Evolutionary conservation across 306 rosid species (phyloP).

Genomic region (Benincasa hispida): DNA sequence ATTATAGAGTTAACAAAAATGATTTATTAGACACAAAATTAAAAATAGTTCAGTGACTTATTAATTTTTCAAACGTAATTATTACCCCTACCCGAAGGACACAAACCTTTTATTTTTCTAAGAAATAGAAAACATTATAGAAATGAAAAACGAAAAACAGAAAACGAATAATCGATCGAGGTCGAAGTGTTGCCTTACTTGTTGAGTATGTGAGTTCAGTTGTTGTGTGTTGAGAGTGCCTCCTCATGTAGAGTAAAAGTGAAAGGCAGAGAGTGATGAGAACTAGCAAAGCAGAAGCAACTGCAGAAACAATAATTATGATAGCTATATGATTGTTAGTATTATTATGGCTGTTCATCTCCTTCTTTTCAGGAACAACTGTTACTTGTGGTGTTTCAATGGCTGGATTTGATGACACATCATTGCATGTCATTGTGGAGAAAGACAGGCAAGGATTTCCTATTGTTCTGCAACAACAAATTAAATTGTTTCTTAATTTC

Average conservation of each 20-base stretch:
- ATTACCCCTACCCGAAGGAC: too few species aligned
- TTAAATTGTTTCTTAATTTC: too few species aligned
- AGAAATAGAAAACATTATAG: background rate
- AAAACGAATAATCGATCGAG: background rate
- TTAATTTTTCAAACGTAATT: too few species aligned
- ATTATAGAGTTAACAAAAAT: too few species aligned
- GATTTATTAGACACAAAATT: too few species aligned
- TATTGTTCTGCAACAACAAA: slow-evolving; percentile 38
- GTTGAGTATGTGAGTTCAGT: slow-evolving; percentile 25
- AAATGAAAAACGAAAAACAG: background rate
- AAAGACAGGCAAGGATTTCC: slow-evolving; percentile 74
- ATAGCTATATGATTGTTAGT: slow-evolving; percentile 22
- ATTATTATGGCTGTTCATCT: background rate
- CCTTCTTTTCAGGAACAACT: slow-evolving; percentile 29
- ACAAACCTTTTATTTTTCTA: background rate
- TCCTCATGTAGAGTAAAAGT: slow-evolving; percentile 31
- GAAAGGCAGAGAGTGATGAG: slow-evolving; percentile 27
- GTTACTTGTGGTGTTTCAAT: slow-evolving; percentile 76
- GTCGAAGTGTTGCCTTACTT: slow-evolving; percentile 27
- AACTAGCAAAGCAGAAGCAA: slow-evolving; percentile 43
- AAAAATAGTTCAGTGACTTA: too few species aligned
- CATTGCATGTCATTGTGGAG: slow-evolving; percentile 51
- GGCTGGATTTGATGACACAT: slow-evolving; percentile 37
- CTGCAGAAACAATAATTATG: slow-evolving; percentile 33
- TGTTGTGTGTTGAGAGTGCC: slow-evolving; percentile 22